Base-by-base conservation (phyloP, 345 rosid genomes). In the Heritiera fomes region DNA sequence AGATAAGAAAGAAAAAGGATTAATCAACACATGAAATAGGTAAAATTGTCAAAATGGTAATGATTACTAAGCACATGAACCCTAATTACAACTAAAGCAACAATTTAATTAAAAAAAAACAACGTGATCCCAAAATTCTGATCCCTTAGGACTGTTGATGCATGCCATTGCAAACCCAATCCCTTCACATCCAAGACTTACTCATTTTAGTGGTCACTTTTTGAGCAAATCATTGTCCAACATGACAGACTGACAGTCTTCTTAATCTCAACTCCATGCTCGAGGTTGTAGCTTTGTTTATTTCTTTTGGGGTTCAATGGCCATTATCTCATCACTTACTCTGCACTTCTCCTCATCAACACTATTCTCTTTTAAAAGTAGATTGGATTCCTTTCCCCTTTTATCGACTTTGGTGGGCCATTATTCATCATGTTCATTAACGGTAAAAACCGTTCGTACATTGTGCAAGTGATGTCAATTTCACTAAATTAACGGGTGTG, bases 381-480 rank as follows among this genome's bases (percentile, higher is more conserved):
- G 47, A 74, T 73, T 55, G 66, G 78, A 55, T 64, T 74, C 34
- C 32, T 30, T 47, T 9, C 28, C 6, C 43, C 43, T 65, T 17
- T 73, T 4, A 41, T 41, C 43, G 6, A 41, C 6, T 3, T 41
- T 41, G 43, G 43, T 2, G 61, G 79, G 47, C 75, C 58, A 59
- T 69, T 20, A 43, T 0, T 74, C 40, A 30, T n/a, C 73, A 0
- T 5, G 2, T 28, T 8, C 55, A 62, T 58, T 14, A 55, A 63
- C 72, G 11, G 45, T 40, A 32, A 13, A 77, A 71, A 50, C 65
- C 49, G 73, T 62, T 62, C 15, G 7, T 40, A 18, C 28, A 15
- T 30, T 47, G 40, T 55, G 49, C 61, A 45, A 15, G 30, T 61
- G 72, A 58, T 76, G 58, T 73, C 76, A 69, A 59, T 30, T 59